Percentiles rank a stretch among this genome's conserved stretches.
phyloP scores from a whole-genome alignment of 75 land plant species.

The Selaginella tamariscina region DNA sequence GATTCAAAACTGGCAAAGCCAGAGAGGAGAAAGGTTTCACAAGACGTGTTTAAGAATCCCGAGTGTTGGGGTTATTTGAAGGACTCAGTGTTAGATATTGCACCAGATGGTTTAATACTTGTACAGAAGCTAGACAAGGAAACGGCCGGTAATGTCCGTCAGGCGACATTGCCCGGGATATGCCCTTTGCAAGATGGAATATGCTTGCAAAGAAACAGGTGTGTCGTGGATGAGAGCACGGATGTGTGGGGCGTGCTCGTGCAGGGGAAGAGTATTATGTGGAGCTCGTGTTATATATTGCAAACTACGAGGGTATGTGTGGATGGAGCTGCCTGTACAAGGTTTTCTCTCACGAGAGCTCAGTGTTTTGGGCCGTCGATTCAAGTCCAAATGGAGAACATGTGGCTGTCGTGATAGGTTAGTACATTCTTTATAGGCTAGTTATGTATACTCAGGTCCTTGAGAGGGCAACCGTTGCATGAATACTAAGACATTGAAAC shows the following conservation, averaged over 20 bases:
- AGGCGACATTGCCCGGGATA: not conserved
- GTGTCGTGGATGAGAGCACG: not conserved
- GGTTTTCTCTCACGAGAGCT: conserved; percentile 44
- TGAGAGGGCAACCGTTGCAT: too few relatives aligned
- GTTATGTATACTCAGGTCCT: too few relatives aligned
- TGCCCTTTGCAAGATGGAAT: not conserved
- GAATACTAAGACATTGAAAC: too few relatives aligned
- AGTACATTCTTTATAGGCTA: too few relatives aligned
- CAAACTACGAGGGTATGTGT: conserved; percentile 38
- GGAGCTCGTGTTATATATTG: conserved; percentile 46
- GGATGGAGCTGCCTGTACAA: conserved; percentile 37
- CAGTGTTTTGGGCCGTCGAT: conserved; percentile 39
- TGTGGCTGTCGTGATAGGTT: too few relatives aligned
- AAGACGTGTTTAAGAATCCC: conserved; percentile 5
- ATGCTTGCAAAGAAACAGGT: not conserved
- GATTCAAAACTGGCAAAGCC: conserved; percentile 12
- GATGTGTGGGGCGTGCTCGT: conserved; percentile 52
- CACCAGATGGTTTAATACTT: conserved; percentile 29
- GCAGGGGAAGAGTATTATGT: conserved; percentile 33
- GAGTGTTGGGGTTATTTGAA: conserved; percentile 6
- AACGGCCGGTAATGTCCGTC: not conserved
- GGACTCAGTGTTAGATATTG: conserved; percentile 13
- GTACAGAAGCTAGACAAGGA: conserved; percentile 14
- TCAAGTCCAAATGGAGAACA: conserved; percentile 23
- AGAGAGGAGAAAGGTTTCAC: conserved; percentile 17